These are phyloP conservation scores for Tripterygium wilfordii DNA, from an alignment of 177 flowering plant species.

Conservation along the genomic window DNA sequence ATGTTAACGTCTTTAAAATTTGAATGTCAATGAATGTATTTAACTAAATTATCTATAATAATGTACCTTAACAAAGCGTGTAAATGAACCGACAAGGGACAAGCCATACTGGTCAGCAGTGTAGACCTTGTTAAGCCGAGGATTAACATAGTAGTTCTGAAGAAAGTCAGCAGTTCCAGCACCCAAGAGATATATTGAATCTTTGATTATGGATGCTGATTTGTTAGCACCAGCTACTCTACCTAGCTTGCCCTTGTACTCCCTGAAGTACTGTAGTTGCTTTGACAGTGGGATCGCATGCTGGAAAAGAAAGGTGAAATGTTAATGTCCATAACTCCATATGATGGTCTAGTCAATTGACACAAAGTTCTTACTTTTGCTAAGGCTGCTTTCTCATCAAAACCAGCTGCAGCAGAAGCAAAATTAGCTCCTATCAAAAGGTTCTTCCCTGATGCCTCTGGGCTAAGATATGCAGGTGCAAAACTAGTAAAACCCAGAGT, in stretches of 20 bases:
- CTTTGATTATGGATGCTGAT: slow-evolving; percentile 59
- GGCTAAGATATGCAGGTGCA: slow-evolving; percentile 84
- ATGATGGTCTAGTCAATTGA: background rate
- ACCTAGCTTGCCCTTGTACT: slow-evolving; percentile 65
- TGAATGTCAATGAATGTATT: too few relatives aligned
- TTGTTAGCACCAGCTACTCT: slow-evolving; percentile 51
- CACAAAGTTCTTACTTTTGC: slow-evolving; percentile 35
- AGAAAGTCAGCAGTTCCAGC: slow-evolving; percentile 76
- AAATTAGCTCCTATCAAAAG: slow-evolving; percentile 88
- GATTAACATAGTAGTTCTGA: slow-evolving; percentile 84
- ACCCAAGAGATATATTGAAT: slow-evolving; percentile 56
- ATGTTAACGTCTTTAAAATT: background rate
- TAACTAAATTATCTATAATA: background rate
- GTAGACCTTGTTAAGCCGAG: slow-evolving; percentile 54
- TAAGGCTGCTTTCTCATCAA: slow-evolving; percentile 66
- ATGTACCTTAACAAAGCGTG: slow-evolving; percentile 60
- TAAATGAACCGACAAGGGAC: slow-evolving; percentile 43
- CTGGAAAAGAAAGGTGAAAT: slow-evolving; percentile 28
- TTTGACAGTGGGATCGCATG: slow-evolving; percentile 69
- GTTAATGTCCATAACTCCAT: background rate
- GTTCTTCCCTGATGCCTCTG: slow-evolving; percentile 82
- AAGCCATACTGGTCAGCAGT: slow-evolving; percentile 63
- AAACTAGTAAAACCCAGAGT: slow-evolving; percentile 74
- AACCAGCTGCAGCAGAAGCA: slow-evolving; percentile 94
- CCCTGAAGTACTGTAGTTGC: slow-evolving; percentile 69